These are phyloP conservation scores for Solanum rostratum DNA, from an alignment of 257 asterid species.

Conservation along the genomic window DNA sequence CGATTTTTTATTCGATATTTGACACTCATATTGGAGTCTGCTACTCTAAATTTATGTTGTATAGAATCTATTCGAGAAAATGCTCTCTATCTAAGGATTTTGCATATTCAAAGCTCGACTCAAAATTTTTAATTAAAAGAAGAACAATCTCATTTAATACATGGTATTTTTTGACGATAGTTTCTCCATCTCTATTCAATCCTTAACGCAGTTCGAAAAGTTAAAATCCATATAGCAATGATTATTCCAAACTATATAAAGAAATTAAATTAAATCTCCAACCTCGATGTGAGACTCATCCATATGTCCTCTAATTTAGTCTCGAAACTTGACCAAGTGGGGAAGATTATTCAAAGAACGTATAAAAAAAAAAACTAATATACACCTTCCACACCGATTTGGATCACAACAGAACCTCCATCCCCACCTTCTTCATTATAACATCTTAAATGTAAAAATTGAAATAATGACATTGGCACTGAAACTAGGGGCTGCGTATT, in stretches of 20 bases:
- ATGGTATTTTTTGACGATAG: no score
- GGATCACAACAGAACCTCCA: not conserved
- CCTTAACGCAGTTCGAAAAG: not conserved
- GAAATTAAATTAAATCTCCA: not conserved
- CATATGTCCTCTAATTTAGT: not conserved
- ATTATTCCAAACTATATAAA: not conserved
- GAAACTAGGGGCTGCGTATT: no score
- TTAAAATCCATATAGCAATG: not conserved
- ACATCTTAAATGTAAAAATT: not conserved
- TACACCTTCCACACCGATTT: not conserved
- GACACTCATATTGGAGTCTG: no score
- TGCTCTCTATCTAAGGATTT: no score
- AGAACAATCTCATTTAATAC: no score
- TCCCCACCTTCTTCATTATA: not conserved
- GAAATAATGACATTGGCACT: not conserved
- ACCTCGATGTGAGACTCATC: not conserved
- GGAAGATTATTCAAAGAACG: not conserved
- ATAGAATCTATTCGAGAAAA: fast-evolving
- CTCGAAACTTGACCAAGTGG: not conserved
- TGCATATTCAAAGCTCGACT: no score
- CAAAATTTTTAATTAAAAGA: no score
- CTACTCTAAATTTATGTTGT: no score
- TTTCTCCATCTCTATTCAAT: not conserved
- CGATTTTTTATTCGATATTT: no score
- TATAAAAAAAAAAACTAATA: not conserved